Conservation (phyloP, 2,329 filamentous ascomycete species). For the Talaromyces sp. region DNA sequence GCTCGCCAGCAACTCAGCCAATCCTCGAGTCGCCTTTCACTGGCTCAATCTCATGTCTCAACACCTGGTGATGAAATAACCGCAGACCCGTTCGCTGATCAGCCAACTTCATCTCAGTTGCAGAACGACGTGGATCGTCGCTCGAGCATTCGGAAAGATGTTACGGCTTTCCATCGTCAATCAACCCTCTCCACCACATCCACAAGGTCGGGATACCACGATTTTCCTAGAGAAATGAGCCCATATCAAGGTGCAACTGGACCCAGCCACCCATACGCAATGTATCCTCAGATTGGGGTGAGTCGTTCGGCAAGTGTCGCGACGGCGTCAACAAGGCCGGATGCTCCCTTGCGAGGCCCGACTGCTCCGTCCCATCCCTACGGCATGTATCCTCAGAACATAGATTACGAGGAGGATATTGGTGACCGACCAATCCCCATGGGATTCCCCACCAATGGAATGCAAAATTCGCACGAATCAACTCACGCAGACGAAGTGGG, state of each 20-base stretch:
- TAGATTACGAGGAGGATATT: slow-evolving; percentile 54
- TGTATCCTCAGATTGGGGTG: slow-evolving; percentile 68
- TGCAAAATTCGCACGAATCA: slow-evolving; percentile 63
- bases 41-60: not conserved
- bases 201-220: slow-evolving; percentile 35
- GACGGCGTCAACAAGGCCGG: slow-evolving; percentile 62
- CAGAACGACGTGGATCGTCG: slow-evolving; percentile 18
- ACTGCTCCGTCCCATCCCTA: slow-evolving; percentile 78
- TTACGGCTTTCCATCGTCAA: slow-evolving; percentile 27
- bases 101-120: slow-evolving; percentile 15
- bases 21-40: slow-evolving; percentile 12
- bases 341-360: slow-evolving; percentile 55
- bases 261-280: slow-evolving; percentile 77
- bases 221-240: slow-evolving; percentile 48
- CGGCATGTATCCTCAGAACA: slow-evolving; percentile 77
- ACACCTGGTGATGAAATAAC: slow-evolving; percentile 20
- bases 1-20: slow-evolving; percentile 2
- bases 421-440: slow-evolving; percentile 53
- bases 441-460: slow-evolving; percentile 63
- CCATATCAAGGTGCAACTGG: slow-evolving; percentile 66
- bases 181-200: slow-evolving; percentile 21
- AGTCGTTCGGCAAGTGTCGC: slow-evolving; percentile 59
- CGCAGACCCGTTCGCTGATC: slow-evolving; percentile 31
- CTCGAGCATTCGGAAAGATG: slow-evolving; percentile 32
- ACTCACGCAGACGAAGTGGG: slow-evolving; percentile 66